Evolutionary conservation across 1,284 basidiomycete genomes (phyloP).

Genomic region (Singerocomus inundabilis): DNA sequence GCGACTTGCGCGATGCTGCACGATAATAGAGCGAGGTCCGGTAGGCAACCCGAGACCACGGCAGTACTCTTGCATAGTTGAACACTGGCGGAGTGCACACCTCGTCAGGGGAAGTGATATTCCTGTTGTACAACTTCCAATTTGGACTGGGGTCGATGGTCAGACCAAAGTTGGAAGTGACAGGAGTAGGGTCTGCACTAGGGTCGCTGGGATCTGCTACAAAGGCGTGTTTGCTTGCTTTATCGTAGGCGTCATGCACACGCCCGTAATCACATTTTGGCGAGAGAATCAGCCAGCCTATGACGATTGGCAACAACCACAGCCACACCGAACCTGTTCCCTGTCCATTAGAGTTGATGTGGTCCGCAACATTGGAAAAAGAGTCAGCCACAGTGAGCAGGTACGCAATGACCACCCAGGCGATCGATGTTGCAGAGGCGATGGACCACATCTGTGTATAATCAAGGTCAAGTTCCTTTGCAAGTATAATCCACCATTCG

Average conservation of each 20-base stretch:
- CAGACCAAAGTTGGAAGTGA: conserved; percentile 18
- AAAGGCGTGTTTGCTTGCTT: conserved; percentile 29
- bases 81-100: conserved; percentile 29
- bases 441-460: conserved; percentile 40
- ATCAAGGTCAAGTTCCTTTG: conserved; percentile 25
- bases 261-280: conserved; percentile 41
- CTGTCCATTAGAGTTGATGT: conserved; percentile 35
- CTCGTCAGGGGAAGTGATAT: conserved; percentile 21
- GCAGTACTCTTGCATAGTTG: conserved; percentile 31
- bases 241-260: conserved; percentile 31
- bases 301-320: conserved; percentile 43
- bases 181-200: background rate
- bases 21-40: conserved; percentile 22
- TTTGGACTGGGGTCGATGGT: conserved; percentile 17
- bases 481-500: conserved; percentile 29
- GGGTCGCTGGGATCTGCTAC: conserved; percentile 3
- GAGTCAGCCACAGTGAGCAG: conserved; percentile 41
- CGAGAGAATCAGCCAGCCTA: conserved; percentile 41
- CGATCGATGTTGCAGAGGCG: conserved; percentile 38
- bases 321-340: conserved; percentile 40
- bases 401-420: conserved; percentile 44
- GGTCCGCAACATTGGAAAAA: conserved; percentile 27
- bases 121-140: conserved; percentile 1
- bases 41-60: conserved; percentile 27
- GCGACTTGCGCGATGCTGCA: conserved; percentile 15